These are phyloP conservation scores for Pulveroboletus sp. DNA, from an alignment of 768 basidiomycete genomes.

Conservation along the genomic window DNA sequence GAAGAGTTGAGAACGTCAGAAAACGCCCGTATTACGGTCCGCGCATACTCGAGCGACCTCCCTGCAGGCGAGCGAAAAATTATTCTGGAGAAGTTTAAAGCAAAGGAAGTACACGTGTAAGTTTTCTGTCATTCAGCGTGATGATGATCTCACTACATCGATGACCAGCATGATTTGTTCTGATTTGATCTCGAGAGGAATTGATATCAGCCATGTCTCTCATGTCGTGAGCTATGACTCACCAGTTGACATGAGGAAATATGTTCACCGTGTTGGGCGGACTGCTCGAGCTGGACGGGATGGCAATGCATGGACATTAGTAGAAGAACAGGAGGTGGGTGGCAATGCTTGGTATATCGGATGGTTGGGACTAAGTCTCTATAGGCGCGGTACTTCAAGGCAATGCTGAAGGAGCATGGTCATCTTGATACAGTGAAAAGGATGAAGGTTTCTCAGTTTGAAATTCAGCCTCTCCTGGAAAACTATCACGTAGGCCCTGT, in stretches of 20 bases:
- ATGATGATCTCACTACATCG: conserved; percentile 3
- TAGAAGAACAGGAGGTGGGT: conserved; percentile 87
- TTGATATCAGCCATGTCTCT: conserved; percentile 87
- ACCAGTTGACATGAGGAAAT: conserved; percentile 97
- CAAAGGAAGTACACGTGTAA: conserved; percentile 79
- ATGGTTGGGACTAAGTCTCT: conserved; percentile 1
- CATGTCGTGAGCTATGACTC: conserved; percentile 96
- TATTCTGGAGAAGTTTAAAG: conserved; percentile 78
- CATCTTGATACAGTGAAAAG: conserved; percentile 70
- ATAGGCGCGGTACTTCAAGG: conserved; percentile 85
- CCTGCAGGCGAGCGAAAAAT: conserved; percentile 63
- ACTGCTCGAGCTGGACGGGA: conserved; percentile 89
- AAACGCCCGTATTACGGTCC: conserved; percentile 40
- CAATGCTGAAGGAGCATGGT: conserved; percentile 67
- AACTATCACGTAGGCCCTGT: conserved; percentile 61
- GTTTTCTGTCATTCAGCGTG: conserved; percentile 21
- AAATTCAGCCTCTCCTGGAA: conserved; percentile 49
- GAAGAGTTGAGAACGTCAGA: conserved; percentile 43
- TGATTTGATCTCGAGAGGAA: conserved; percentile 92
- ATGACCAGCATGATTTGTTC: conserved; percentile 84
- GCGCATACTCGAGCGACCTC: conserved; percentile 87
- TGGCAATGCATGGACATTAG: conserved; percentile 91
- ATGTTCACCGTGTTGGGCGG: conserved; percentile 94
- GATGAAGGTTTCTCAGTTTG: conserved; percentile 58
- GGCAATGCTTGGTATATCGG: background rate